Percentiles rank a stretch among this genome's conserved stretches.
These are phyloP conservation scores for Pestalotiopsis sp. DNA, from an alignment of 2,329 filamentous ascomycete species.

Conservation along the genomic window DNA sequence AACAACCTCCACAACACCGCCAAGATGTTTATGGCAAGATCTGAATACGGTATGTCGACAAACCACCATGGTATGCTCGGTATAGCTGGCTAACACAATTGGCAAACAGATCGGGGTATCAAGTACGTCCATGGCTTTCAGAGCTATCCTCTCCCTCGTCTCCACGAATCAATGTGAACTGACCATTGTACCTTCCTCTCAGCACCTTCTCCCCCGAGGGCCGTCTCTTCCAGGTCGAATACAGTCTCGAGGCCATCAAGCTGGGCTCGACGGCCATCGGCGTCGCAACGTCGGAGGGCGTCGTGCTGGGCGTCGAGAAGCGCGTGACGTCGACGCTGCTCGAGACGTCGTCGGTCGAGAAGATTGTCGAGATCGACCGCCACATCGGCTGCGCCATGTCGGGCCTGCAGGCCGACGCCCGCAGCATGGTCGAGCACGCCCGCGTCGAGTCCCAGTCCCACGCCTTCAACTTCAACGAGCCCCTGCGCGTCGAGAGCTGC, in stretches of 20 bases:
- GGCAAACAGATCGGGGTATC: conserved; percentile 86
- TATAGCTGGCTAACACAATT: conserved; percentile 15
- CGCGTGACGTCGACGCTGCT: conserved; percentile 96
- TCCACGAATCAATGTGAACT: conserved; percentile 11
- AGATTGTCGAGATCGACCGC: conserved; percentile 98
- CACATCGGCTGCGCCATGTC: conserved; percentile 99
- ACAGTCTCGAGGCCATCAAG: conserved; percentile 99
- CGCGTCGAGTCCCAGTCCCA: conserved; percentile 97
- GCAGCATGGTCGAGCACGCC: conserved; percentile 97
- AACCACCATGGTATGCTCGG: neutral
- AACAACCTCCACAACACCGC: conserved; percentile 39
- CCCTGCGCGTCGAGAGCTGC: conserved; percentile 92
- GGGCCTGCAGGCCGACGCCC: conserved; percentile 93
- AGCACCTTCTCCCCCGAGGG: conserved; percentile 99
- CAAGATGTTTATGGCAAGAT: conserved; percentile 99
- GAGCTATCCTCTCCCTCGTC: conserved; percentile 2
- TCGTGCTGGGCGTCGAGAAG: conserved; percentile 98
- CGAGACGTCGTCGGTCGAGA: conserved; percentile 97
- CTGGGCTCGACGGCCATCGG: conserved; percentile 98
- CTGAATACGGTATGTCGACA: conserved; percentile 87
- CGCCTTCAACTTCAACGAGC: conserved; percentile 97
- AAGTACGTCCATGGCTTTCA: conserved; percentile 64
- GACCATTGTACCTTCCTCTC: conserved; percentile 17
- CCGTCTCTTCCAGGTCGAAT: conserved; percentile 99
- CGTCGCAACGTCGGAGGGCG: conserved; percentile 91